These are phyloP conservation scores for Sonneratia caseolaris DNA, from an alignment of 345 rosid genomes.

Conservation along the genomic window DNA sequence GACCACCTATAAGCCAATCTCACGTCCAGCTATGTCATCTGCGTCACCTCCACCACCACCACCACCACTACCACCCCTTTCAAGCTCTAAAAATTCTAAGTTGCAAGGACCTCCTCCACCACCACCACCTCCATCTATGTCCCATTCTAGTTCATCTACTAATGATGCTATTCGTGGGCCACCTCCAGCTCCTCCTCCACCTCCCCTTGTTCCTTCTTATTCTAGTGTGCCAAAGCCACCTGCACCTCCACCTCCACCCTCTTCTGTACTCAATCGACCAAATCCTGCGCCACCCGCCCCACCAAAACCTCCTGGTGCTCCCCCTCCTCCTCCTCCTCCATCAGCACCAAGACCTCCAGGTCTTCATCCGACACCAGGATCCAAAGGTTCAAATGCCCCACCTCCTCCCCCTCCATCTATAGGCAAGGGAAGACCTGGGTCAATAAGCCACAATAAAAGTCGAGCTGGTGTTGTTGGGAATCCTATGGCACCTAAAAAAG, in stretches of 20 bases:
- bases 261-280: slow-evolving; percentile 10
- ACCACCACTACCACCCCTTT: slow-evolving; percentile 14
- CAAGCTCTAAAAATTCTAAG: slow-evolving; percentile 19
- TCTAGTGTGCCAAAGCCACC: slow-evolving; percentile 1
- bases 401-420: slow-evolving; percentile 68
- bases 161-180: neutral
- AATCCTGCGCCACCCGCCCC: slow-evolving; percentile 27
- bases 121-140: slow-evolving; percentile 6
- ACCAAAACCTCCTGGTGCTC: slow-evolving; percentile 46
- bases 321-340: slow-evolving; percentile 69
- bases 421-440: slow-evolving; percentile 54
- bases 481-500: slow-evolving; percentile 48
- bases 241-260: slow-evolving; percentile 7
- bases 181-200: slow-evolving; percentile 13
- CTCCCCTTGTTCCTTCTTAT: slow-evolving; percentile 5
- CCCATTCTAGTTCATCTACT: neutral
- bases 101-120: slow-evolving; percentile 17
- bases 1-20: neutral
- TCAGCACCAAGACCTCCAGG: slow-evolving; percentile 27
- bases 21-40: slow-evolving; percentile 5
- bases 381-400: slow-evolving; percentile 43
- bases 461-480: slow-evolving; percentile 34
- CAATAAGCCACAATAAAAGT: slow-evolving; percentile 40
- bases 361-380: slow-evolving; percentile 44
- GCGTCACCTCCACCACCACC: slow-evolving; percentile 23